Evolutionary conservation across 495 filamentous ascomycete genomes (phyloP).

Genomic region (Aspergillus baeticus): DNA sequence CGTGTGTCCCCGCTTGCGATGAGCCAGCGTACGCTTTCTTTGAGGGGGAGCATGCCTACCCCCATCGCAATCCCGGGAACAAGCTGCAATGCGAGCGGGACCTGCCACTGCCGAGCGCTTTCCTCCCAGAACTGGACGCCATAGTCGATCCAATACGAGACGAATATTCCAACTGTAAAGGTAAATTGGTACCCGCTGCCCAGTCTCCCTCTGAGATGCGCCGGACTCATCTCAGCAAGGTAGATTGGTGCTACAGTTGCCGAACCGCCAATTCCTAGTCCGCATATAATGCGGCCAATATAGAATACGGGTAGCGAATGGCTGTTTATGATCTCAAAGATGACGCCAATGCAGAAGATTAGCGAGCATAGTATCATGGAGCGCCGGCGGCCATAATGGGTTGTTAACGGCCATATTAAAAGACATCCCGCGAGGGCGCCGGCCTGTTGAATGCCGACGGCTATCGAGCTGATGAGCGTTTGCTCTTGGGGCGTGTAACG

Average conservation of each 20-base stretch:
- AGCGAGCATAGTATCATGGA: slow-evolving; percentile 45
- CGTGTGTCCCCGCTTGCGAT: slow-evolving; percentile 39
- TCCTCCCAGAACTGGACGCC: slow-evolving; percentile 57
- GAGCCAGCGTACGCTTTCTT: slow-evolving; percentile 54
- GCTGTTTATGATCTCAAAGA: slow-evolving; percentile 44
- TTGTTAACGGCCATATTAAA: slow-evolving; percentile 49
- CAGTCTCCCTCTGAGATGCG: slow-evolving; percentile 51
- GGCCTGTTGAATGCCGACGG: slow-evolving; percentile 47
- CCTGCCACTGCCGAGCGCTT: slow-evolving; percentile 50
- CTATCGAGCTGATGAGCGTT: slow-evolving; percentile 42
- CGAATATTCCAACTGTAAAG: slow-evolving; percentile 51
- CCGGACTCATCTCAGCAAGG: slow-evolving; percentile 56
- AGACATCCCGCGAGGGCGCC: slow-evolving; percentile 49
- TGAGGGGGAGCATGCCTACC: slow-evolving; percentile 46
- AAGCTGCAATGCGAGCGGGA: slow-evolving; percentile 54
- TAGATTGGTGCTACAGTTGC: slow-evolving; percentile 59
- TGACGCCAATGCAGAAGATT: slow-evolving; percentile 46
- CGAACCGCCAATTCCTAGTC: slow-evolving; percentile 56
- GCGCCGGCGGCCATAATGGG: slow-evolving; percentile 39
- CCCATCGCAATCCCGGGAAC: slow-evolving; percentile 50
- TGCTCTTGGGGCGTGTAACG: slow-evolving; percentile 31
- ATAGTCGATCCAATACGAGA: slow-evolving; percentile 56
- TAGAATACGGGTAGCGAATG: slow-evolving; percentile 46
- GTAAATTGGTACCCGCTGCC: slow-evolving; percentile 54
- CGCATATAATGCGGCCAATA: slow-evolving; percentile 49